Evolutionary conservation across 1,284 basidiomycete species (phyloP).

Genomic region (Irpex lacteus): DNA sequence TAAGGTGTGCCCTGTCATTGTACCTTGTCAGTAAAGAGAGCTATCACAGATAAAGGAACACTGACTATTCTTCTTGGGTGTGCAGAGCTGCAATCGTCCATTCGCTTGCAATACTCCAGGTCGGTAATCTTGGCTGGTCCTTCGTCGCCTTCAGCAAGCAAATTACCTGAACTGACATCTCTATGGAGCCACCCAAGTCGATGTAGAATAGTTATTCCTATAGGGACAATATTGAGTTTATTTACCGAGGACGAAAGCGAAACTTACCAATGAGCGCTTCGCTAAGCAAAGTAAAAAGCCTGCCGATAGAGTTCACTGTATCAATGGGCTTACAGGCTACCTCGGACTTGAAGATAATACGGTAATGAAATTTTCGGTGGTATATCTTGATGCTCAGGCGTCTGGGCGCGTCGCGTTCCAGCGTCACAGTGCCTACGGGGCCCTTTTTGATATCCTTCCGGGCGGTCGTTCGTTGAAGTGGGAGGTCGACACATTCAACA

Average conservation of each 20-base stretch:
- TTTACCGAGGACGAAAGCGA: neutral
- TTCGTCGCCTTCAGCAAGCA: neutral
- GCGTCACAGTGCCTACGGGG: neutral
- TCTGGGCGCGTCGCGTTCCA: too few relatives aligned
- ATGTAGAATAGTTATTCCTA: neutral
- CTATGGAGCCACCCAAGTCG: neutral
- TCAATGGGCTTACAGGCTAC: too few relatives aligned
- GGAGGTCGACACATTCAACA: neutral
- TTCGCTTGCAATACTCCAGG: neutral
- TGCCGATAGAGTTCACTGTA: too few relatives aligned
- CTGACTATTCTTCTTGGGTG: neutral
- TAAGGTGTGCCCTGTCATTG: neutral
- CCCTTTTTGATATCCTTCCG: neutral
- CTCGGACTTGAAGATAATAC: too few relatives aligned
- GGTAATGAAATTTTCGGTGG: too few relatives aligned
- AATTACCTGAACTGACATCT: neutral
- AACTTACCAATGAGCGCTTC: neutral
- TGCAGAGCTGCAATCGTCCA: neutral
- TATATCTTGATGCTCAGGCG: too few relatives aligned
- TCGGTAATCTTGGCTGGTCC: neutral
- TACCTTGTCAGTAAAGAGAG: neutral
- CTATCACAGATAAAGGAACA: neutral
- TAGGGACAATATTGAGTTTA: neutral
- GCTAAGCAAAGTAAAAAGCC: too few relatives aligned
- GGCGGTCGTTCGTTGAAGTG: neutral